These are phyloP conservation scores for Cymodocea nodosa DNA, from an alignment of 116 monocot species.

Conservation along the genomic window DNA sequence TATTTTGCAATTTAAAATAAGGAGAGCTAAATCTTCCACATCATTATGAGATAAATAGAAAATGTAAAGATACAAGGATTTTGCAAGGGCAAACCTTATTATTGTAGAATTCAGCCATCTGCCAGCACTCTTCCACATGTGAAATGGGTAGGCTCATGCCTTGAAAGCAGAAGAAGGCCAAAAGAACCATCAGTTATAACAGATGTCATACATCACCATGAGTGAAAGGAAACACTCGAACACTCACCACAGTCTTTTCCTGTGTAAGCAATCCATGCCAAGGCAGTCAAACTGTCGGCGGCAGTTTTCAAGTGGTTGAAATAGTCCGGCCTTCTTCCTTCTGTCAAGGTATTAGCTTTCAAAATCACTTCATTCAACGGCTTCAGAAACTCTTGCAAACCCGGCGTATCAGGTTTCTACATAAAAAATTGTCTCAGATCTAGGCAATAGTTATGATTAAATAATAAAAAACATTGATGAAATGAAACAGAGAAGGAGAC, in stretches of 20 bases:
- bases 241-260: slow-evolving; percentile 90
- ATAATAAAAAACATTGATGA: no score
- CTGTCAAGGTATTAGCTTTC: slow-evolving; percentile 77
- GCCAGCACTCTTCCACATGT: slow-evolving; percentile 99
- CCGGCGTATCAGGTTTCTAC: slow-evolving; percentile 66
- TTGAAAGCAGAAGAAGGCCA: slow-evolving; percentile 15
- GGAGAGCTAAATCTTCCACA: no score
- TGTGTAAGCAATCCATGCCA: slow-evolving; percentile 85
- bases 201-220: neutral
- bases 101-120: slow-evolving; percentile 99
- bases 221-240: neutral
- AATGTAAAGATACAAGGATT: no score
- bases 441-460: neutral
- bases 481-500: neutral
- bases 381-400: slow-evolving; percentile 66
- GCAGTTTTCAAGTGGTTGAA: slow-evolving; percentile 85
- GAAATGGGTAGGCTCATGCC: slow-evolving; percentile 91
- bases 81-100: slow-evolving; percentile 56
- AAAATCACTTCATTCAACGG: slow-evolving; percentile 75
- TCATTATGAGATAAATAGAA: no score
- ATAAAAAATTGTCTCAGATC: neutral
- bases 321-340: slow-evolving; percentile 69
- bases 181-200: neutral
- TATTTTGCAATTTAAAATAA: no score
- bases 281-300: slow-evolving; percentile 83